These are phyloP conservation scores for Colletotrichum sp. DNA, from an alignment of 2,329 filamentous ascomycete species.

Conservation along the genomic window DNA sequence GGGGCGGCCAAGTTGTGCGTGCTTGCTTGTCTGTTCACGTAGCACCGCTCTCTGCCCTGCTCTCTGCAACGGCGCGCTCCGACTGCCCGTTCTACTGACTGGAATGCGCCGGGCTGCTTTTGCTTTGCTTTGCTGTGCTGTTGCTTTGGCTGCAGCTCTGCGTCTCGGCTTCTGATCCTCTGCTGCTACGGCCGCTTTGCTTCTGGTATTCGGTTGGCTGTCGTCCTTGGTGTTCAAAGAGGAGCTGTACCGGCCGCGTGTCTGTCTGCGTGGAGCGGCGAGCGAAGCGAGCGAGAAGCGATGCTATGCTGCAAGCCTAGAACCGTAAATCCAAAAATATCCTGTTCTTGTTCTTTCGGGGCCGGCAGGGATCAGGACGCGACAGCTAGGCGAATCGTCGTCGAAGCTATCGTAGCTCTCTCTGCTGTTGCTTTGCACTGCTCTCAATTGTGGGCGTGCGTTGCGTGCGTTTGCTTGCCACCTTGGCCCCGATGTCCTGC, in stretches of 20 bases:
- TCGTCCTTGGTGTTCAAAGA: not conserved
- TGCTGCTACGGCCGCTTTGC: no score
- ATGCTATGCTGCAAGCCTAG: not conserved
- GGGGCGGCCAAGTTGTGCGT: not conserved
- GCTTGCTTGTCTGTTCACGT: not conserved
- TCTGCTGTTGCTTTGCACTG: not conserved
- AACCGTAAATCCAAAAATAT: conserved; percentile 17
- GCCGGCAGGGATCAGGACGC: not conserved
- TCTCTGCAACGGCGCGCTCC: conserved; percentile 17
- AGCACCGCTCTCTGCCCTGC: not conserved
- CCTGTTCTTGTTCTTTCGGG: not conserved
- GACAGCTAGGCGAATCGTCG: not conserved
- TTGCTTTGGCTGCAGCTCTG: not conserved
- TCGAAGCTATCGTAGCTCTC: not conserved
- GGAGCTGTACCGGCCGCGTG: not conserved
- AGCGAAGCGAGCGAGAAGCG: not conserved
- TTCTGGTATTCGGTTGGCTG: not conserved
- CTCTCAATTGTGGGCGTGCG: not conserved
- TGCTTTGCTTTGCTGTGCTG: not conserved
- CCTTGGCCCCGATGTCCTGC: not conserved
- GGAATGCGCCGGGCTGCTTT: conserved; percentile 6
- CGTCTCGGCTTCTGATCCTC: not conserved
- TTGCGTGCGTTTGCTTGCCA: not conserved
- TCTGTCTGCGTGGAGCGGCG: conserved; percentile 2
- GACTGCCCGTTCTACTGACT: not conserved